phyloP scores from a whole-genome alignment of 768 basidiomycete genomes.

The Lentinula sp. region DNA sequence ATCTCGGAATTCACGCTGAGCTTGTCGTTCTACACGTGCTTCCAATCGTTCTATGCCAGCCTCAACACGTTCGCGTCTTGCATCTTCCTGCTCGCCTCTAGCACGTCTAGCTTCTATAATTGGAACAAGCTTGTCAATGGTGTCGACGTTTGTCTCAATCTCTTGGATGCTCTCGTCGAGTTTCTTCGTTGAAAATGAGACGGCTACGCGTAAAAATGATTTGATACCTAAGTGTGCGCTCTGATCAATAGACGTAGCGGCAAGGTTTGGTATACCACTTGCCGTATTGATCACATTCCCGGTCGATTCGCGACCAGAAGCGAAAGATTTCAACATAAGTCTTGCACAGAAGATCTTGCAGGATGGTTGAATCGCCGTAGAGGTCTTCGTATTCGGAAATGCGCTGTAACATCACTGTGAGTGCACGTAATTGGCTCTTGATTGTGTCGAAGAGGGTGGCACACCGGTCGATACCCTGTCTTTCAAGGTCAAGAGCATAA shows the following conservation, averaged over 20 bases:
- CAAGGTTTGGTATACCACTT: neutral
- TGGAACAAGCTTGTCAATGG: conserved; percentile 6
- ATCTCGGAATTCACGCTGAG: neutral
- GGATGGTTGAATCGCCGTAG: conserved; percentile 10
- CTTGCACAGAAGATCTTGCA: conserved; percentile 11
- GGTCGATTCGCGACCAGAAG: conserved; percentile 18
- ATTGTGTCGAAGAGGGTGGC: conserved; percentile 16
- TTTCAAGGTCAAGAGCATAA: neutral
- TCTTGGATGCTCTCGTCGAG: conserved; percentile 11
- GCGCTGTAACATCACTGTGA: conserved; percentile 9
- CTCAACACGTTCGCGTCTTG: conserved; percentile 4
- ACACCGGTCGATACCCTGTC: conserved; percentile 12
- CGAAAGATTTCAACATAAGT: conserved; percentile 16
- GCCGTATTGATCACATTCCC: conserved; percentile 13
- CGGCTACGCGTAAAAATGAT: neutral
- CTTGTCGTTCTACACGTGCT: conserved; percentile 9
- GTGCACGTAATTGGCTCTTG: conserved; percentile 9
- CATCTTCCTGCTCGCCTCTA: conserved; percentile 10
- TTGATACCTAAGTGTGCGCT: neutral
- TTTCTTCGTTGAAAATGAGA: conserved; percentile 9
- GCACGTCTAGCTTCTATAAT: conserved; percentile 10
- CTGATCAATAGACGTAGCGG: neutral
- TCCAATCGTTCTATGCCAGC: conserved; percentile 7
- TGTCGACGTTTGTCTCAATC: conserved; percentile 5
- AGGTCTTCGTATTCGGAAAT: conserved; percentile 12